Percentiles rank a stretch among this genome's conserved stretches.
Conservation (phyloP, 306 rosid genomes). For the Biancaea sappan region DNA sequence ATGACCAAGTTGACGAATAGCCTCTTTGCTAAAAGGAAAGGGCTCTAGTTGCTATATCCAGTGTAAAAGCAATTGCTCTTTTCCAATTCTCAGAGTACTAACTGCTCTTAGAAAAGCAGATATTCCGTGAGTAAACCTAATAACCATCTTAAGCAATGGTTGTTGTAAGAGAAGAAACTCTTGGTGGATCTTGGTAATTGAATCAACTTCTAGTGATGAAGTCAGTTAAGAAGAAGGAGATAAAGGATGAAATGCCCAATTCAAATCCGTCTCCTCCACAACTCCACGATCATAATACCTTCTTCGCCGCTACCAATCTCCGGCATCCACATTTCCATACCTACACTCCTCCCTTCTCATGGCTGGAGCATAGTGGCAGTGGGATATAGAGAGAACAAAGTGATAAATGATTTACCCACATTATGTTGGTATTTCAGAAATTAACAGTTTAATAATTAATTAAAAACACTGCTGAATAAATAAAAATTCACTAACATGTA, state of each 20-base stretch:
- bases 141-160: not conserved
- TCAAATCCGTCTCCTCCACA: no score
- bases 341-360: no score
- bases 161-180: not conserved
- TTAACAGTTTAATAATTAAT: no score
- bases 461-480: not conserved
- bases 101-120: not conserved
- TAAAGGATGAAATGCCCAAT: no score
- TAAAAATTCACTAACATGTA: no score
- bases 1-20: not conserved
- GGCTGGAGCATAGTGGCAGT: not conserved
- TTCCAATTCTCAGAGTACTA: not conserved
- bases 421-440: not conserved
- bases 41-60: not conserved
- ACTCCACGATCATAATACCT: no score
- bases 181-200: not conserved
- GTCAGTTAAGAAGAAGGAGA: not conserved
- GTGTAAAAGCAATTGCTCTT: not conserved
- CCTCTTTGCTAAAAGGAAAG: not conserved
- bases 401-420: no score
- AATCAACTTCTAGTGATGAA: not conserved
- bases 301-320: no score
- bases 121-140: not conserved
- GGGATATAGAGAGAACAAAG: not conserved
- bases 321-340: no score